Conservation (phyloP, 1,139 yeast species). For the Lodderomyces beijingensis region DNA sequence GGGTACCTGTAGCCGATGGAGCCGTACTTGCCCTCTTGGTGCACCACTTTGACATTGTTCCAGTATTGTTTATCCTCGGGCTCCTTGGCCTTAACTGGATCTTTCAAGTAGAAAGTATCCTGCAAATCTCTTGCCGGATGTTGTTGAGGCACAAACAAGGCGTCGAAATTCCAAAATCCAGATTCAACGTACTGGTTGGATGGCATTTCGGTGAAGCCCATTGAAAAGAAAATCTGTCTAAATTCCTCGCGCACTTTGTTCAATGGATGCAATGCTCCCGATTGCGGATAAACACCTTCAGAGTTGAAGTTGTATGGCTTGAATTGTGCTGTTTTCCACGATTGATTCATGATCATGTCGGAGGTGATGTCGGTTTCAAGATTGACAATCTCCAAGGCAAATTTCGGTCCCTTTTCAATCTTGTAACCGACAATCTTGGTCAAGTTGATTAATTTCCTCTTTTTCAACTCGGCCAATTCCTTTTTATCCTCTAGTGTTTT, state of each 20-base stretch:
- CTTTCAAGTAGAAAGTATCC: slow-evolving; percentile 95
- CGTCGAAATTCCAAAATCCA: slow-evolving; percentile 98
- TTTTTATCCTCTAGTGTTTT: slow-evolving; percentile 61
- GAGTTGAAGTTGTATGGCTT: slow-evolving; percentile 95
- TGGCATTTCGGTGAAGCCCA: slow-evolving; percentile 99
- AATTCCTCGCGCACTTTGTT: slow-evolving; percentile 96
- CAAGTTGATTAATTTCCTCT: slow-evolving; percentile 79
- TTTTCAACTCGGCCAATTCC: slow-evolving; percentile 80
- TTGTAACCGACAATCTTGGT: slow-evolving; percentile 73
- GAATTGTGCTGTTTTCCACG: slow-evolving; percentile 82
- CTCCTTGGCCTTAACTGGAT: slow-evolving; percentile 73
- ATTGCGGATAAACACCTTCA: slow-evolving; percentile 79
- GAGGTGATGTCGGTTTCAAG: slow-evolving; percentile 91
- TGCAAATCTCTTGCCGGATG: slow-evolving; percentile 99
- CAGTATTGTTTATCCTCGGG: slow-evolving; percentile 80
- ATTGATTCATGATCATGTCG: slow-evolving; percentile 78
- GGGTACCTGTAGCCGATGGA: slow-evolving; percentile 98
- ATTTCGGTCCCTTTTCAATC: slow-evolving; percentile 77
- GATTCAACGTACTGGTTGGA: slow-evolving; percentile 96
- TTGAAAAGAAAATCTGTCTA: slow-evolving; percentile 92
- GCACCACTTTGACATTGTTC: slow-evolving; percentile 76
- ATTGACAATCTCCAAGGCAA: slow-evolving; percentile 73
- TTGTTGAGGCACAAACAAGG: slow-evolving; percentile 95
- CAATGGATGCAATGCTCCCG: slow-evolving; percentile 96
- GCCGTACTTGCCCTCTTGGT: slow-evolving; percentile 86